Base-by-base conservation (phyloP, 257 asterid species). In the Solanum sitiens region DNA sequence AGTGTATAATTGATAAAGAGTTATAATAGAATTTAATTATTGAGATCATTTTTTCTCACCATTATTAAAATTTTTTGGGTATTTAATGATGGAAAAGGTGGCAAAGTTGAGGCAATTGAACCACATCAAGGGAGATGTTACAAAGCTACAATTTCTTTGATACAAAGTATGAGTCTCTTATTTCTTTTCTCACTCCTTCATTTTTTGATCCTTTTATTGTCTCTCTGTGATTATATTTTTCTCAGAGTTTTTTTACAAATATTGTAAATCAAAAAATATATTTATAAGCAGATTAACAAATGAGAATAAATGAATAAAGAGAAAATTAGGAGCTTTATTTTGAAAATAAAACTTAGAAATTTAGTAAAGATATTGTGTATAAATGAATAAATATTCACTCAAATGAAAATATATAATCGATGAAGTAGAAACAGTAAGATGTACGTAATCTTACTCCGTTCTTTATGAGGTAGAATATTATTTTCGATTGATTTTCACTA, bases 131-230 rank as follows among this genome's bases (percentile, higher is more conserved):
- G 91, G 92, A 45, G 94, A 95, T 1, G 25, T 39, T 35, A 90
- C 89, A 92, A 94, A 94, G 89, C 50, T 91, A 2, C 91, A 87
- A 4, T 92, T 20, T 86, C 95, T 95, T 27, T 13, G 91, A 95
- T 32, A 92, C 90, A 50, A 92, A 91, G 97, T 94, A 33, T 68
- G 88, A 59, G 30, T 50, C 16, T 44, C 15, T 45, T 45, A 45
- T 45, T 1, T 45, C 35, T 45, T 45, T 45, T 45, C 53, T 12
- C 53, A 45, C 53, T 45, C 53, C 53, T 44, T 44, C 47, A 45
- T 3, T 45, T 44, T 45, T 45, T 5, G 53, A 45, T 75, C 14
- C n/a, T 23, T 42, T 23, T 40, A 14, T 42, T 76, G 20, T 75
- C 83, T 40, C 35, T 40, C n/a, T 5, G 1, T 70, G 16, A 13